A percentile compares a stretch with the other conserved stretches of the same genome.
phyloP scores from a whole-genome alignment of 2,329 filamentous ascomycete species.

The Beauveria brongniartii region DNA sequence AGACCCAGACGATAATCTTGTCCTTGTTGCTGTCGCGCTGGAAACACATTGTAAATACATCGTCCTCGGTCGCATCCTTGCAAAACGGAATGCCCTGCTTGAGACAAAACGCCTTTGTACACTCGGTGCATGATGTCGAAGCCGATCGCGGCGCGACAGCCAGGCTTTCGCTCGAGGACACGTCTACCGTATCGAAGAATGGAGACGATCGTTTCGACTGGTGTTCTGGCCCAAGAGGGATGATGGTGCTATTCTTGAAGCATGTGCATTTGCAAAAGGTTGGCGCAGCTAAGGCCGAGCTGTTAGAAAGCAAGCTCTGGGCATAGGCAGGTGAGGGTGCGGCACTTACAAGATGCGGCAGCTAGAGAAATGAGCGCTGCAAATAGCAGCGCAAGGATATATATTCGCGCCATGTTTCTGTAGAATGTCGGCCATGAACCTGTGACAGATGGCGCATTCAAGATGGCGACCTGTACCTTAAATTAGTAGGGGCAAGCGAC shows the following conservation, averaged over 20 bases:
- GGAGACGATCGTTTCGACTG: conserved; percentile 21
- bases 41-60: conserved; percentile 56
- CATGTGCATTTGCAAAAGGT: conserved; percentile 65
- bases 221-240: conserved; percentile 45
- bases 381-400: conserved; percentile 28
- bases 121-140: conserved; percentile 48
- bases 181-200: conserved; percentile 11
- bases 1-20: conserved; percentile 57
- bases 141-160: conserved; percentile 26
- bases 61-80: conserved; percentile 51
- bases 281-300: conserved; percentile 39
- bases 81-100: conserved; percentile 53
- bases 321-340: not conserved
- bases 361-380: conserved; percentile 26
- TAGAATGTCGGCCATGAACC: not conserved
- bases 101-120: conserved; percentile 58
- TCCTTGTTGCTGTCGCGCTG: conserved; percentile 61
- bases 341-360: conserved; percentile 34
- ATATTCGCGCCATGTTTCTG: conserved; percentile 32
- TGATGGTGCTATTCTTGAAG: conserved; percentile 62
- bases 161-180: conserved; percentile 9
- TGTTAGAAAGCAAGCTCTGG: conserved; percentile 16
- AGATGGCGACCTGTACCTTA: not conserved
- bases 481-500: not conserved
- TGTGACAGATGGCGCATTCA: not conserved